These are phyloP conservation scores for Quercus wislizeni DNA, from an alignment of 306 rosid genomes.

Conservation along the genomic window DNA sequence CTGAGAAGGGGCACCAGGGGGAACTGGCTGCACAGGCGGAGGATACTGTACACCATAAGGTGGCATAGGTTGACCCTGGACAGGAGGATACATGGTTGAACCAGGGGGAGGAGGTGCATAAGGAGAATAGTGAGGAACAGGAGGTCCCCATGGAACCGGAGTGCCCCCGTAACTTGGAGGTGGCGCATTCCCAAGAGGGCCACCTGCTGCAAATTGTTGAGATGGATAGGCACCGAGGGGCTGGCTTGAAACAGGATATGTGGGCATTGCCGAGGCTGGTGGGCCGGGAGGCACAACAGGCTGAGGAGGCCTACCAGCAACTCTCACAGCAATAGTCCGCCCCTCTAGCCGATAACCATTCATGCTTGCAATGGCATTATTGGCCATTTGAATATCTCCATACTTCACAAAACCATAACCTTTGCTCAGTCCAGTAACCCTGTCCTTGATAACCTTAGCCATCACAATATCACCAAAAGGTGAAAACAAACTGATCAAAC, in stretches of 20 bases:
- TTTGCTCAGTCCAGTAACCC: constrained; percentile 79
- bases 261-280: constrained; percentile 61
- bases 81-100: constrained; percentile 75
- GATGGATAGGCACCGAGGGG: constrained; percentile 82
- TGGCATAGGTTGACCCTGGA: constrained; percentile 75
- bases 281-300: constrained; percentile 89
- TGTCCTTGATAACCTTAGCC: constrained; percentile 95
- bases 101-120: constrained; percentile 96
- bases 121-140: constrained; percentile 73
- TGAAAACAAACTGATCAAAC: constrained; percentile 76
- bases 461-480: constrained; percentile 95
- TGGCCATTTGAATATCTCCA: constrained; percentile 89
- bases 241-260: constrained; percentile 77
- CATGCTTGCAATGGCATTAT: constrained; percentile 82
- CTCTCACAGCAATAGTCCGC: constrained; percentile 94
- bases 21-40: constrained; percentile 50
- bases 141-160: constrained; percentile 97
- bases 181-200: constrained; percentile 69
- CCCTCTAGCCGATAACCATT: constrained; percentile 93
- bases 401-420: constrained; percentile 97
- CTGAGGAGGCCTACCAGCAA: constrained; percentile 98
- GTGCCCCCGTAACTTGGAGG: constrained; percentile 56
- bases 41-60: constrained; percentile 80
- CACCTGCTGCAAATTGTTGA: constrained; percentile 80
- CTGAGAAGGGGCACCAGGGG: constrained; percentile 89